Evolutionary conservation across 2,329 filamentous ascomycete genomes (phyloP).

Genomic region (Fusarium virguliforme): DNA sequence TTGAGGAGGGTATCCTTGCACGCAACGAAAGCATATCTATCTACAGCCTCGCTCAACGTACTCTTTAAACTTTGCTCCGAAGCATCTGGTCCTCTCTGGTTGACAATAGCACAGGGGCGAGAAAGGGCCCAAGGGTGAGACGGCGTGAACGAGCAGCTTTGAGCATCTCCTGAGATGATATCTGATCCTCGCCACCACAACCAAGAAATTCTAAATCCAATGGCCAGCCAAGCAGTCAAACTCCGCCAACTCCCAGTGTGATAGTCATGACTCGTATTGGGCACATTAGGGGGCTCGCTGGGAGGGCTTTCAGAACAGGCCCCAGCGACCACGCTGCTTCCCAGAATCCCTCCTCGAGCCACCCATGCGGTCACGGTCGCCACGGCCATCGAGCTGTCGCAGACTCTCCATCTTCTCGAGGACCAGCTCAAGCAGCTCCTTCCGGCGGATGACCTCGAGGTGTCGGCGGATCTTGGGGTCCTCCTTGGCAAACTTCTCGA

Average conservation of each 20-base stretch:
- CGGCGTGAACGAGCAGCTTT: not conserved
- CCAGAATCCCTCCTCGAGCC: constrained; percentile 50
- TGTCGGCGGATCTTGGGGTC: constrained; percentile 92
- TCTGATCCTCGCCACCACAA: constrained; percentile 27
- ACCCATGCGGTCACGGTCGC: constrained; percentile 71
- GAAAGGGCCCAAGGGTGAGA: not conserved
- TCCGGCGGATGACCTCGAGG: constrained; percentile 91
- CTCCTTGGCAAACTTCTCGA: constrained; percentile 93
- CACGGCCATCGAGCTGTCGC: constrained; percentile 84
- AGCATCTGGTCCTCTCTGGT: not conserved
- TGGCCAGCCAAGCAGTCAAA: constrained; percentile 47
- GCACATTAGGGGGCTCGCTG: constrained; percentile 10
- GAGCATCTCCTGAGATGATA: constrained; percentile 15
- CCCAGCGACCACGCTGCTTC: constrained; percentile 66
- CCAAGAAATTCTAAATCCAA: constrained; percentile 46
- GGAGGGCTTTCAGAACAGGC: constrained; percentile 61
- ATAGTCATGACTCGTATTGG: constrained; percentile 49
- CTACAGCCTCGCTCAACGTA: constrained; percentile 34
- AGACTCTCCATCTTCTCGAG: constrained; percentile 96
- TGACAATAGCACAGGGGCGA: constrained; percentile 15
- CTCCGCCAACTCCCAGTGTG: constrained; percentile 52
- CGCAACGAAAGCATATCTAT: constrained; percentile 44
- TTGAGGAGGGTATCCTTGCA: constrained; percentile 55
- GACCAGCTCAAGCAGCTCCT: constrained; percentile 93
- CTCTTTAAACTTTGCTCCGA: constrained; percentile 4